Evolutionary conservation across 768 basidiomycete species (phyloP), one percentile per base, ranked within the genome.

Genomic region (Rhodotorula taiwanensis): DNA sequence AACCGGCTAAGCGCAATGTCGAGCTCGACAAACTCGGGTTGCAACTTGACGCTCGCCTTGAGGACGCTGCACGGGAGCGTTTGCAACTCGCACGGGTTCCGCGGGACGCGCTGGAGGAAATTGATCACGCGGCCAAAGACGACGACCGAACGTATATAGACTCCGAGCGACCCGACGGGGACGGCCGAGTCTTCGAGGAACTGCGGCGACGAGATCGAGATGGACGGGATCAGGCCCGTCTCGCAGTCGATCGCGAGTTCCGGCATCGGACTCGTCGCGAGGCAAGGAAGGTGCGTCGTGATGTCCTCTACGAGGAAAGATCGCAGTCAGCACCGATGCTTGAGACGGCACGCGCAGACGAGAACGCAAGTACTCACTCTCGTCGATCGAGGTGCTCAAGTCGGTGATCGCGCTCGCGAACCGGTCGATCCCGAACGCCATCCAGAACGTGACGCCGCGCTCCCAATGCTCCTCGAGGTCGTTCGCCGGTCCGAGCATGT

Each of bases 341-440:
- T 20, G 6, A 9, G 27, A 9, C 27, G 27, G 27, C n/a, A n/a
- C n/a, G n/a, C n/a, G n/a, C n/a, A n/a, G 25, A 20, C 31, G 25
- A 16, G 43, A 23, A 14, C n/a, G 7, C 2, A 27, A 28, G 16
- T 18, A 60, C 60, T 45, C 51, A 52, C 51, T 52, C 50, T 69
- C 67, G 39, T 69, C 67, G 36, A 69, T 69, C 36, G 63, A 65
- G 16, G 67, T 69, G 25, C 56, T 55, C 67, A 62, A 69, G 50
- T 69, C 66, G 1, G 67, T 69, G 30, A 52, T 61, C 5, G 67
- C 67, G 30, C 63, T 65, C 21, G 63, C 60, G 25, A 57, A 64
- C n/a, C 67, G 60, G 48, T 69, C 67, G 20, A 69, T 57, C n/a
- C 63, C 57, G 44, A 69, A 69, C 42, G 67, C 67, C 52, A 56